Percentiles rank a stretch among this genome's conserved stretches.
phyloP scores from a whole-genome alignment of 1,284 basidiomycete species.

The Microbotryum scabiosae region DNA sequence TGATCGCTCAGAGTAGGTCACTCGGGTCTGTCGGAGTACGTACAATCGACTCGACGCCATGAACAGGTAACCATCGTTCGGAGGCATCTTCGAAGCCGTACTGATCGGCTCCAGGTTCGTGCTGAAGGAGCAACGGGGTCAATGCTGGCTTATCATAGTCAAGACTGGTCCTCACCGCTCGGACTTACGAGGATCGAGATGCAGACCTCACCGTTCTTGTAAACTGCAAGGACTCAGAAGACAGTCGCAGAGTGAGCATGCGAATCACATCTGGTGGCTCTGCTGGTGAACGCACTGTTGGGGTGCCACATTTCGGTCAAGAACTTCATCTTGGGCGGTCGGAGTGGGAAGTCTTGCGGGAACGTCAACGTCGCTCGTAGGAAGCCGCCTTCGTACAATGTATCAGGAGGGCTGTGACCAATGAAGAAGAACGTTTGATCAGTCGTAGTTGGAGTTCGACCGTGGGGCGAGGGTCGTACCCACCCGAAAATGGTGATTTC shows the following conservation, averaged over 20 bases:
- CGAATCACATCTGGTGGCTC: too few relatives aligned
- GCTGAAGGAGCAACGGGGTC: conserved; percentile 46
- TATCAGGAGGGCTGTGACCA: conserved; percentile 11
- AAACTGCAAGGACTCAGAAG: conserved; percentile 52
- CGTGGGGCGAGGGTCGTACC: conserved; percentile 36
- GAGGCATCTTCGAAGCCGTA: conserved; percentile 97
- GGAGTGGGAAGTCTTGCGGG: conserved; percentile 79
- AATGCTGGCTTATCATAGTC: conserved; percentile 7
- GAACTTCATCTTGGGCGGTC: conserved; percentile 93
- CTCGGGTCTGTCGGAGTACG: conserved; percentile 39
- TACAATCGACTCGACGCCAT: conserved; percentile 93
- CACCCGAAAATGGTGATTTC: conserved; percentile 87
- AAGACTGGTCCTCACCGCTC: neutral
- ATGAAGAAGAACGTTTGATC: neutral
- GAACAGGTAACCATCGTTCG: conserved; percentile 96
- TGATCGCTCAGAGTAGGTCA: neutral
- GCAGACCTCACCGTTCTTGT: conserved; percentile 80
- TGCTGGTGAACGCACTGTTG: conserved; percentile 64
- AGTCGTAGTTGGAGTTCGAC: neutral
- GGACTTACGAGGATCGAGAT: conserved; percentile 82
- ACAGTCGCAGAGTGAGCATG: neutral
- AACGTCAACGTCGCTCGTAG: conserved; percentile 81
- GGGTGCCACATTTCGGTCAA: conserved; percentile 98
- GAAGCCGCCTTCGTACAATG: conserved; percentile 75
- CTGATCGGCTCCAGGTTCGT: conserved; percentile 93